Percentiles rank a stretch among this genome's conserved stretches.
Evolutionary conservation across 345 rosid genomes (phyloP).

Genomic region (Geranium brycei): DNA sequence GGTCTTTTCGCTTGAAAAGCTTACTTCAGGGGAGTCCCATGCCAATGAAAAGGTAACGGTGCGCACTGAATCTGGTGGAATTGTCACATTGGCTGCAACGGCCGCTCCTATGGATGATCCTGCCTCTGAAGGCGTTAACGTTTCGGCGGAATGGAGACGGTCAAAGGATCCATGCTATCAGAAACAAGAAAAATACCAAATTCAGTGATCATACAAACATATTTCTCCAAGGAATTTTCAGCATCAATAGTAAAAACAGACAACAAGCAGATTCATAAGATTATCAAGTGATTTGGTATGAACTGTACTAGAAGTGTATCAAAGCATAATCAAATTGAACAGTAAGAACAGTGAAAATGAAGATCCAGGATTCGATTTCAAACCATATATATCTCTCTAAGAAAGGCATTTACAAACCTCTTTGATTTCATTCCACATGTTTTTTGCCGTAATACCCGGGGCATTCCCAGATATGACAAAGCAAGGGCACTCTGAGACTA

Average conservation of each 20-base stretch:
- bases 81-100: slow-evolving; percentile 57
- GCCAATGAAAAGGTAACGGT: slow-evolving; percentile 67
- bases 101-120: slow-evolving; percentile 94
- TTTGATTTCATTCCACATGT: slow-evolving; percentile 26
- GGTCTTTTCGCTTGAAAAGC: slow-evolving; percentile 48
- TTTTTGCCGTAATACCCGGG: slow-evolving; percentile 49
- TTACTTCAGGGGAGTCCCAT: slow-evolving; percentile 89
- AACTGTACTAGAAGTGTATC: too few relatives aligned
- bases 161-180: slow-evolving; percentile 21
- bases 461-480: slow-evolving; percentile 49
- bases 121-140: slow-evolving; percentile 35
- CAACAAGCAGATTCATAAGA: too few relatives aligned
- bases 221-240: too few relatives aligned
- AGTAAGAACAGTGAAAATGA: too few relatives aligned
- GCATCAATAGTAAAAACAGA: too few relatives aligned
- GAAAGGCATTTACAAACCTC: background rate
- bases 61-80: slow-evolving; percentile 40
- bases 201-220: too few relatives aligned
- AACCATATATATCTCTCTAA: background rate
- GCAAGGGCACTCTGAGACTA: slow-evolving; percentile 61
- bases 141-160: slow-evolving; percentile 27
- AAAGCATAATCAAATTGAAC: too few relatives aligned
- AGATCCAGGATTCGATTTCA: background rate
- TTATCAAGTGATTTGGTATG: too few relatives aligned
- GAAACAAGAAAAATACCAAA: background rate